These are phyloP conservation scores for Huntiella savannae DNA, from an alignment of 2,329 filamentous ascomycete species.

Conservation along the genomic window DNA sequence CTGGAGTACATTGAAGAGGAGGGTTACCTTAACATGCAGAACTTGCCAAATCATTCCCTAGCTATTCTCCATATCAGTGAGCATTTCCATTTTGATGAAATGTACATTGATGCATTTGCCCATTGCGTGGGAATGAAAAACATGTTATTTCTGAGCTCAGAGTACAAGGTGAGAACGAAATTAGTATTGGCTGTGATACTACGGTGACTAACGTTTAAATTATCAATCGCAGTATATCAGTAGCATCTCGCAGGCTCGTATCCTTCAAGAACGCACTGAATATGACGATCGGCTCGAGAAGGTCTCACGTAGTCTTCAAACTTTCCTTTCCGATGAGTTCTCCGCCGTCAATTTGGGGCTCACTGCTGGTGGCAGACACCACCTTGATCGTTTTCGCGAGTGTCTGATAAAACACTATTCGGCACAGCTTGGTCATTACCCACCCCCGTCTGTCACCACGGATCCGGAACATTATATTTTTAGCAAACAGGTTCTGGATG, in stretches of 20 bases:
- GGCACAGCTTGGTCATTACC: constrained; percentile 51
- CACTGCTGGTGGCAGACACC: constrained; percentile 36
- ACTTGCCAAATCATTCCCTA: constrained; percentile 47
- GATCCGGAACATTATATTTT: constrained; percentile 33
- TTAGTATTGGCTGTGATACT: no score
- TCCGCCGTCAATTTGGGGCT: constrained; percentile 48
- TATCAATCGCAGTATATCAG: constrained; percentile 18
- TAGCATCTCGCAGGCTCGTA: constrained; percentile 40
- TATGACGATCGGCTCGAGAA: constrained; percentile 43
- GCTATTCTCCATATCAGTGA: constrained; percentile 52
- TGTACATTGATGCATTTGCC: constrained; percentile 55
- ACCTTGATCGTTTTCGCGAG: constrained; percentile 53
- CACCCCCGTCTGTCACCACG: constrained; percentile 28
- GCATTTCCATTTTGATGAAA: constrained; percentile 37
- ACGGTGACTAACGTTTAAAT: neutral
- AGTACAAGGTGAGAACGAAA: constrained; percentile 36
- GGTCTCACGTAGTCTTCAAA: constrained; percentile 39
- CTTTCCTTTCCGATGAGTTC: constrained; percentile 53
- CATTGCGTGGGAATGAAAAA: constrained; percentile 67
- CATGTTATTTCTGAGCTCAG: constrained; percentile 32
- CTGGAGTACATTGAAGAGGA: constrained; percentile 46
- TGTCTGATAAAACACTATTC: constrained; percentile 50
- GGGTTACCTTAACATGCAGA: constrained; percentile 49
- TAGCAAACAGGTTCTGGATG: constrained; percentile 27
- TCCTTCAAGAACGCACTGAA: constrained; percentile 42